Evolutionary conservation across 495 filamentous ascomycete species (phyloP).

Genomic region (Bacidia gigantensis): DNA sequence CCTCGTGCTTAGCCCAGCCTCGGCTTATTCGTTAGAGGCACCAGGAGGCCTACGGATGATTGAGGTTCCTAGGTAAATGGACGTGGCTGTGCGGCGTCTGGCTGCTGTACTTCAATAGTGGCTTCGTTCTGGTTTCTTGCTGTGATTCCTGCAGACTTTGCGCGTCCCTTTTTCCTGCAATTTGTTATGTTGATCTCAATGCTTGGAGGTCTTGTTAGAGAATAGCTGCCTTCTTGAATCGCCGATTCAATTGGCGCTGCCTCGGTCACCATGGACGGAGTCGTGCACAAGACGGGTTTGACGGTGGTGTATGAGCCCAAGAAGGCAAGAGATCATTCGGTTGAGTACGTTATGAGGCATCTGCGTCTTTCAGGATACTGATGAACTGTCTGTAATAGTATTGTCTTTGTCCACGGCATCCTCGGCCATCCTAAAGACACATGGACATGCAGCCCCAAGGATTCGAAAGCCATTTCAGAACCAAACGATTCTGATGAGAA

Average conservation of each 20-base stretch:
- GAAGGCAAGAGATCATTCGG: not conserved
- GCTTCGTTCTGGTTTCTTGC: too few species aligned
- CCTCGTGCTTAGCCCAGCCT: too few species aligned
- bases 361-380: too few species aligned
- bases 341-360: not conserved
- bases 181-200: too few species aligned
- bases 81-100: not conserved
- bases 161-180: too few species aligned
- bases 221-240: too few species aligned
- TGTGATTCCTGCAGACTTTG: too few species aligned
- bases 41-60: not conserved
- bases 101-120: not conserved
- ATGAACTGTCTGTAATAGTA: too few species aligned
- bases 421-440: conserved; percentile 16
- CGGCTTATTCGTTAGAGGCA: not conserved
- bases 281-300: not conserved
- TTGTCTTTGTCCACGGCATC: conserved; percentile 20
- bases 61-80: not conserved
- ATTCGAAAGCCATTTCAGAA: not conserved
- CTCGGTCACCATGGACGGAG: not conserved
- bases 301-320: not conserved
- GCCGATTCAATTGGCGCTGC: too few species aligned
- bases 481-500: too few species aligned
- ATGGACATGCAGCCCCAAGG: conserved; percentile 8
- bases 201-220: too few species aligned